A percentile compares a stretch with the other conserved stretches of the same genome.
Conservation (phyloP, 2,329 filamentous ascomycete genomes). For the Fusarium keratoplasticum region DNA sequence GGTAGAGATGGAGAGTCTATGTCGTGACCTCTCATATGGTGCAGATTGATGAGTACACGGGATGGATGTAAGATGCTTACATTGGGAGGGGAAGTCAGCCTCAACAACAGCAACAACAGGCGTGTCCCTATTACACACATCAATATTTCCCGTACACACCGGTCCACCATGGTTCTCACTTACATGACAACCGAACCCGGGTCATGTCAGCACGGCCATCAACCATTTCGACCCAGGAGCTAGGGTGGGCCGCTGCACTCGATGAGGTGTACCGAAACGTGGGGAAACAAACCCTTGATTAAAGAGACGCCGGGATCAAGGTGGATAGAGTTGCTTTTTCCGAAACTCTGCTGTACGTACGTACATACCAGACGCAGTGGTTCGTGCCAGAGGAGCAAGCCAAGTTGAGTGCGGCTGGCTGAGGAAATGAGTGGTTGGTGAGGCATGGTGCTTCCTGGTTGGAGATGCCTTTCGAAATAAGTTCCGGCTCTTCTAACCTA, state of each 20-base stretch:
- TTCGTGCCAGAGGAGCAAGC: background rate
- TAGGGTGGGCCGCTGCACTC: constrained; percentile 8
- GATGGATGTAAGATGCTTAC: background rate
- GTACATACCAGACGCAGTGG: background rate
- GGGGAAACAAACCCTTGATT: constrained; percentile 12
- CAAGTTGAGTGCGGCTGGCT: background rate
- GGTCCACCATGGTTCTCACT: background rate
- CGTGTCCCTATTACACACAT: background rate
- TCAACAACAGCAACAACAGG: background rate
- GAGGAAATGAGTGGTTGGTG: background rate
- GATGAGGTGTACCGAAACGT: constrained; percentile 19
- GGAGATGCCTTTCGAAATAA: background rate
- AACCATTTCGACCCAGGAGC: constrained; percentile 3
- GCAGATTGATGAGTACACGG: background rate
- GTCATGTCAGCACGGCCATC: background rate
- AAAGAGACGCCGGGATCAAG: constrained; percentile 2
- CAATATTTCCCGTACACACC: background rate
- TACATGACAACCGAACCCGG: background rate
- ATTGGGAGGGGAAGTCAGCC: background rate
- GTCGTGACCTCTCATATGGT: background rate
- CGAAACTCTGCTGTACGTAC: background rate
- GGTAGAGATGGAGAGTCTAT: background rate
- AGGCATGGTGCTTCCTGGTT: background rate
- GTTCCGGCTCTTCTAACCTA: background rate
- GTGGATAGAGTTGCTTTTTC: constrained; percentile 18